phyloP scores from a whole-genome alignment of 139 green algal genomes.

The Edaphochlamys debaryana region DNA sequence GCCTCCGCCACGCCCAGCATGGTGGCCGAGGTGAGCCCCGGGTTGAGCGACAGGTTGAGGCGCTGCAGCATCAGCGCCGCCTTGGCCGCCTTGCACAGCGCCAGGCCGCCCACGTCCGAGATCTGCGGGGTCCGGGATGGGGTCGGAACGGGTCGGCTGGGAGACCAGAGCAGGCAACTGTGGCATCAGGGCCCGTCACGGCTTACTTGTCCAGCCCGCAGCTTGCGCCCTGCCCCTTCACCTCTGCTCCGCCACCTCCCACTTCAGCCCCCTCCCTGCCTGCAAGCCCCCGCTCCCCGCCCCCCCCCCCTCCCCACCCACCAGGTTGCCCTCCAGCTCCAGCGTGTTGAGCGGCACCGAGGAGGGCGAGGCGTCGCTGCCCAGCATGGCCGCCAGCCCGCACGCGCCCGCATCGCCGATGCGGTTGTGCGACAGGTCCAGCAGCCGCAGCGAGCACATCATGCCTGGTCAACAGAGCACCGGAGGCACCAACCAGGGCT shows the following conservation, averaged over 20 bases:
- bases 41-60: conserved; percentile 65
- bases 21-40: conserved; percentile 33
- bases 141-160: background rate
- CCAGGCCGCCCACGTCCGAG: conserved; percentile 54
- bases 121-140: conserved; percentile 46
- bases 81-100: conserved; percentile 53
- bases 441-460: conserved; percentile 54
- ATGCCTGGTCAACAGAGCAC: conserved; percentile 53
- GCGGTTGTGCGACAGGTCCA: conserved; percentile 67
- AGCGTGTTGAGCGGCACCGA: conserved; percentile 50
- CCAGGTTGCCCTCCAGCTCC: conserved; percentile 68
- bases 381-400: conserved; percentile 57
- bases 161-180: background rate
- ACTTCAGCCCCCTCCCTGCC: no score
- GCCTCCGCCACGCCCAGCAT: conserved; percentile 53
- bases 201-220: no score
- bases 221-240: no score
- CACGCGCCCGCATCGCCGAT: conserved; percentile 57
- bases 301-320: conserved; percentile 1
- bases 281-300: background rate
- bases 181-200: no score
- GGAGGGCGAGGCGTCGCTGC: conserved; percentile 30
- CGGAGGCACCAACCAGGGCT: no score
- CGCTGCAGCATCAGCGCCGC: conserved; percentile 56
- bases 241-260: no score